Conservation (phyloP, 192 early-diverging fungal genomes). For the Rhizophagus prolifer region DNA sequence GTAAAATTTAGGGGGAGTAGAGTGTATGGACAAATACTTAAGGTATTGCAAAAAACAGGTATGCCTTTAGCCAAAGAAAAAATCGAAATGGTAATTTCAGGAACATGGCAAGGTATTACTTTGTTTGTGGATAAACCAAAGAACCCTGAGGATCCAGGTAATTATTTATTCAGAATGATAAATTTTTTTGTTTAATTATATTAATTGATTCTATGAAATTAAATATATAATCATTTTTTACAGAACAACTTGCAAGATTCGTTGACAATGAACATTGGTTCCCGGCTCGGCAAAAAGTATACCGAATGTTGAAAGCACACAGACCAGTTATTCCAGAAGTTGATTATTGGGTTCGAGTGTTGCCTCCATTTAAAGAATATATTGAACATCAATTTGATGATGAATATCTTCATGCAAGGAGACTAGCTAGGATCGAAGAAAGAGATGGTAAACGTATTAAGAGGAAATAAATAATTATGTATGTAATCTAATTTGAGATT, state of each 20-base stretch:
- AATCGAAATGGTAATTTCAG: conserved; percentile 38
- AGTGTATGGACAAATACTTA: conserved; percentile 28
- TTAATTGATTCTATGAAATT: no score
- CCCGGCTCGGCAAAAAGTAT: conserved; percentile 34
- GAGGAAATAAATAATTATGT: not conserved
- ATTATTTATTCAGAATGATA: not conserved
- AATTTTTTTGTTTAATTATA: no score
- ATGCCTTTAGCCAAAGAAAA: conserved; percentile 35
- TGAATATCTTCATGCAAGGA: not conserved
- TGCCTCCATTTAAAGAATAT: conserved; percentile 18
- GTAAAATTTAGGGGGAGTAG: conserved; percentile 32
- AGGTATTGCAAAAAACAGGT: conserved; percentile 26
- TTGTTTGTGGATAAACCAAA: conserved; percentile 37
- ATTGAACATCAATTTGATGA: conserved; percentile 20
- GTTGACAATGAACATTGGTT: conserved; percentile 31
- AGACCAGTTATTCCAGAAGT: conserved; percentile 13
- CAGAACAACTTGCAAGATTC: not conserved
- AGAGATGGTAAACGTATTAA: not conserved
- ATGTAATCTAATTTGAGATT: no score
- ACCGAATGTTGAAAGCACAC: conserved; percentile 21
- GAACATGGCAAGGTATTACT: conserved; percentile 31
- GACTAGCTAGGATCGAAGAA: not conserved
- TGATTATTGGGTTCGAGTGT: conserved; percentile 1
- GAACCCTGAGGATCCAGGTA: not conserved
- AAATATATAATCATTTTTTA: not conserved